Base-by-base conservation (phyloP, 768 basidiomycete species). In the Trametes cubensis region DNA sequence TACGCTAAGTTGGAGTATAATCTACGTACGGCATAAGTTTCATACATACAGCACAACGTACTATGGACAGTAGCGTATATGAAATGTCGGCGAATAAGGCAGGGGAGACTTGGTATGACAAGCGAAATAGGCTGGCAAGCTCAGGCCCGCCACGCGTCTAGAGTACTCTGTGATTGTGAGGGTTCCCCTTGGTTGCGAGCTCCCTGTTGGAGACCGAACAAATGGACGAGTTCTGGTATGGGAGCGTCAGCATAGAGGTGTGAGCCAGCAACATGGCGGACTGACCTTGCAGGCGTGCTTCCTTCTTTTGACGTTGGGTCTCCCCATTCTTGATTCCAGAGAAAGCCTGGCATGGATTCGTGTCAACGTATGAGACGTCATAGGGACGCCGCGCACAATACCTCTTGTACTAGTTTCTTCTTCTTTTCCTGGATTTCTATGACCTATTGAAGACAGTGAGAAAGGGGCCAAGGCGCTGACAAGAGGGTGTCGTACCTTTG, bases 361-460 rank as follows among this genome's bases (percentile, higher is more conserved):
- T n/a, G 13, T 13, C 23, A 30, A 20, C 3, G 18, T 6, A 30
- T 40, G 26, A 20, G 47, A 20, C 48, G 8, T 42, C 23, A 59
- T 18, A 26, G 23, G 20, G 28, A 34, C 2, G 34, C 6, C 11
- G 15, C 34, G 50, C 10, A 44, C 42, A 69, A 15, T 65, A 89
- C 92, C 76, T 93, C 85, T 69, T 89, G 80, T 58, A 95, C 86
- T 44, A 95, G 73, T 34, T 76, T 77, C 75, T 93, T 94, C 77
- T 95, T 95, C 69, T 82, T 82, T 61, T 91, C 89, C 72, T 95
- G 94, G 62, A 95, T 95, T 25, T 91, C 92, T 46, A 95, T 79
- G 45, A 90, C 86, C 85, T 83, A 21, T 3, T 25, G 3, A 45
- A 15, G n/a, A 14, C 8, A 45, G 13, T 50, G 25, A 28, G 30